phyloP scores from a whole-genome alignment of 73 alveolate genomes.

The Paramecium bursaria region DNA sequence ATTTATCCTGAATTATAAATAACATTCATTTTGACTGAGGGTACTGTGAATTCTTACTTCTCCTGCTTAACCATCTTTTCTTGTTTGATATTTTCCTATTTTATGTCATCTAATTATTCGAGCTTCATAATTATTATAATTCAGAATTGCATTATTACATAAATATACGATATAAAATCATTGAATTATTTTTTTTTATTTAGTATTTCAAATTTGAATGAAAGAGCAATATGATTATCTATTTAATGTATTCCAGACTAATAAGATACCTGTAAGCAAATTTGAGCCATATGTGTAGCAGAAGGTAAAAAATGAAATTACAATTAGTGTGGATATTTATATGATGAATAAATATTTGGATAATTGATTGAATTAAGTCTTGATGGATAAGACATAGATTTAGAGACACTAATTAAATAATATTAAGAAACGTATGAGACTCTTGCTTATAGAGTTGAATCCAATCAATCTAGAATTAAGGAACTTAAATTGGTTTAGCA shows the following conservation, averaged over 20 bases:
- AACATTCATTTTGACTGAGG: background rate
- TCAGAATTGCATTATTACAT: constrained; percentile 1
- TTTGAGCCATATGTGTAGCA: constrained; percentile 10
- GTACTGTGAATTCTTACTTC: constrained; percentile 7
- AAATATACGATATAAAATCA: no score
- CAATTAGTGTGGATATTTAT: constrained; percentile 29
- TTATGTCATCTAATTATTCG: background rate
- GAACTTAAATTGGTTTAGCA: constrained; percentile 6
- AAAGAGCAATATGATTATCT: constrained; percentile 22
- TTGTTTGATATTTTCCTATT: constrained; percentile 28
- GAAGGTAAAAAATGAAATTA: background rate
- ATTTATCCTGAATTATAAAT: background rate
- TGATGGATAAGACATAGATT: constrained; percentile 11
- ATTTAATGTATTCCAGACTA: constrained; percentile 47
- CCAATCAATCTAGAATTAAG: background rate
- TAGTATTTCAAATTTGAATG: constrained; percentile 53
- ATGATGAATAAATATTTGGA: constrained; percentile 43
- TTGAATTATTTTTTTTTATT: background rate
- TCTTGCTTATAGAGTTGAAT: constrained; percentile 8
- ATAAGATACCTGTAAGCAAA: constrained; percentile 2
- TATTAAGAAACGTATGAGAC: constrained; percentile 26
- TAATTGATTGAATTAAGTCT: constrained; percentile 22
- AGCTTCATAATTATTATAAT: background rate
- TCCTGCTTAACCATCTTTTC: background rate
- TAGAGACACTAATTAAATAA: constrained; percentile 36